A percentile compares a stretch with the other conserved stretches of the same genome.
phyloP scores from a whole-genome alignment of 148 eudicot genomes.

The Linanthus parryae region DNA sequence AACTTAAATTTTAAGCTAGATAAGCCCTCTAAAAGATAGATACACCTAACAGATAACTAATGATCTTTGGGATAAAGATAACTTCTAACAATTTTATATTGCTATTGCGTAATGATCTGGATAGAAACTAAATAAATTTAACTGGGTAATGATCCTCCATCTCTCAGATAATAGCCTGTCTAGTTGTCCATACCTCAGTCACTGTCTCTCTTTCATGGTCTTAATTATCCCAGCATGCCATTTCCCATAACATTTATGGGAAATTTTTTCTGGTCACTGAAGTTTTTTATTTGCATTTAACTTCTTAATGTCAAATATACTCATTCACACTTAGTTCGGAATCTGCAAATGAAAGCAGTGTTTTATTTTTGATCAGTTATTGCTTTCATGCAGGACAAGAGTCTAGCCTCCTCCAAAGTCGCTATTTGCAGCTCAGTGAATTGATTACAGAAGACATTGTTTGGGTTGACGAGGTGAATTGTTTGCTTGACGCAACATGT shows the following conservation, averaged over 20 bases:
- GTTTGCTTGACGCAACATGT: conserved; percentile 55
- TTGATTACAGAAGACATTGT: conserved; percentile 53
- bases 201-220: neutral
- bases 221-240: neutral
- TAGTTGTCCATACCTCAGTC: neutral
- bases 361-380: neutral
- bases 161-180: too few species aligned
- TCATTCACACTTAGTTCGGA: neutral
- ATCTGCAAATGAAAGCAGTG: neutral
- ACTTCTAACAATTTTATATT: too few species aligned
- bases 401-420: conserved; percentile 29
- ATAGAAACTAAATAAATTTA: too few species aligned
- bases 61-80: too few species aligned
- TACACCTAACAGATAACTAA: too few species aligned
- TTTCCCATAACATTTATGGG: neutral
- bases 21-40: too few species aligned
- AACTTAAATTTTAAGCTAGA: too few species aligned
- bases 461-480: conserved; percentile 77
- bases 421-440: conserved; percentile 61
- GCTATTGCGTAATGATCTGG: too few species aligned
- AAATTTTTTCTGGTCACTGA: neutral
- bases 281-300: neutral
- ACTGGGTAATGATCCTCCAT: too few species aligned
- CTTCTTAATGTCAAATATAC: neutral
- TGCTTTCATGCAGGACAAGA: conserved; percentile 43